Conservation (phyloP, 306 rosid genomes). For the Quercus glauca region DNA sequence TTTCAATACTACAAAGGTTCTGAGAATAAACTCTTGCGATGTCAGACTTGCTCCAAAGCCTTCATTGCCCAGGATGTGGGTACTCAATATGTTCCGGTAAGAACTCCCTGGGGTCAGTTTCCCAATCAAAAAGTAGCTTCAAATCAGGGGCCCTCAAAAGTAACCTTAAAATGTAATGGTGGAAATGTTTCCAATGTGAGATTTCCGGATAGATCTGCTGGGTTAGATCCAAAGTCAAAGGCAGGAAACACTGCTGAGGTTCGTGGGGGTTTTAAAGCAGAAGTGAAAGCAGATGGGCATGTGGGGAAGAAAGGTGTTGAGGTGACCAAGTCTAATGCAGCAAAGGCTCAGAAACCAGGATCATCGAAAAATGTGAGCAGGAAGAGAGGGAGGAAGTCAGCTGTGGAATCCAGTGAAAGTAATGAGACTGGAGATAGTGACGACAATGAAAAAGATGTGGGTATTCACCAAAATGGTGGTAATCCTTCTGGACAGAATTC, state of each 20-base stretch:
- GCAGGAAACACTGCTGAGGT: slow-evolving; percentile 30
- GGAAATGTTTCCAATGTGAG: slow-evolving; percentile 18
- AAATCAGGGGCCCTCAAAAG: slow-evolving; percentile 35
- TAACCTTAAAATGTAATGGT: slow-evolving; percentile 32
- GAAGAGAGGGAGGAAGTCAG: slow-evolving; percentile 49
- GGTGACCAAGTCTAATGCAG: slow-evolving; percentile 28
- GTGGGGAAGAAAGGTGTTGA: slow-evolving; percentile 35
- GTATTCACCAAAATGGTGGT: slow-evolving; percentile 26
- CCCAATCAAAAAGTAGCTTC: slow-evolving; percentile 28
- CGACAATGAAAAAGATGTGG: slow-evolving; percentile 14
- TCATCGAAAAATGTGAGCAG: slow-evolving; percentile 29
- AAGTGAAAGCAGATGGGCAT: slow-evolving; percentile 30
- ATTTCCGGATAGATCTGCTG: slow-evolving; percentile 9
- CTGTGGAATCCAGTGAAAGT: slow-evolving; percentile 34
- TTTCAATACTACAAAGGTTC: slow-evolving; percentile 49
- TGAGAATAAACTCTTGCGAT: slow-evolving; percentile 36
- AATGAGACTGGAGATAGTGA: slow-evolving; percentile 21
- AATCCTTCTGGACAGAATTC: slow-evolving; percentile 32
- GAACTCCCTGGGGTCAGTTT: slow-evolving; percentile 21
- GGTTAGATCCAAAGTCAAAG: slow-evolving; percentile 21
- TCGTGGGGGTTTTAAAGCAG: slow-evolving; percentile 25
- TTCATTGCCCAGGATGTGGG: slow-evolving; percentile 53
- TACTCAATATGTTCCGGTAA: slow-evolving; percentile 23
- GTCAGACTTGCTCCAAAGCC: slow-evolving; percentile 51
- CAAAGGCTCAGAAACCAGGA: slow-evolving; percentile 36